Evolutionary conservation across 257 asterid genomes (phyloP), one percentile per base, ranked within the genome.

Genomic region (Solanum lycopersicoides): DNA sequence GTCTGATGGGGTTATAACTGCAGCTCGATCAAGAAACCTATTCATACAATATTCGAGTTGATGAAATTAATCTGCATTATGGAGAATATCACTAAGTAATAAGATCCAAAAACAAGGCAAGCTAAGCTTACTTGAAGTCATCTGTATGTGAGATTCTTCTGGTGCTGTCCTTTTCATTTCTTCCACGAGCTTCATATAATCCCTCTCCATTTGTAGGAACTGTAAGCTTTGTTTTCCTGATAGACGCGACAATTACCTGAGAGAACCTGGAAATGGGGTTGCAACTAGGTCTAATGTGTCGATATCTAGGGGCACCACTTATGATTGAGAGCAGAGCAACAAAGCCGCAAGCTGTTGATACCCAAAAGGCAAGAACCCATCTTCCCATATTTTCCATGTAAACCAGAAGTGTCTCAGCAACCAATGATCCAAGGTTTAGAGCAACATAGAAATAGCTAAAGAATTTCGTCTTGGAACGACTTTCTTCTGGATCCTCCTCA

Each of bases 291-390:
- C 92, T 91, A 85, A 88, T 87, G 66, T 93, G 96, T 60, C 98
- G 91, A 73, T 92, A 95, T 10, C 92, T 89, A 66, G 88, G 88
- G 1, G 94, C 92, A 23, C 98, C 97, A 30, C 93, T 86, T 63
- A 94, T 86, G 59, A 95, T 45, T 89, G 91, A 93, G 74, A 87
- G 35, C 79, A 93, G 75, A 15, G 96, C 93, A 85, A 93, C 77
- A 86, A 95, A 90, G 86, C 98, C 97, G 73, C 96, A 93, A 13
- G 87, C 89, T n/a, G 98, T 92, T 50, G 98, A 95, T 83, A 95
- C 88, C 98, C 98, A 95, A 80, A 95, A 95, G 85, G 98, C 95
- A 91, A 94, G 39, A 30, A 89, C 94, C 97, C 98, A 94, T 89
- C 91, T 88, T 86, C 98, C 98, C 79, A 93, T 30, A 88, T 90